Evolutionary conservation across 192 early-diverging fungal genomes (phyloP).

Genomic region (Mortierella hygrophila): DNA sequence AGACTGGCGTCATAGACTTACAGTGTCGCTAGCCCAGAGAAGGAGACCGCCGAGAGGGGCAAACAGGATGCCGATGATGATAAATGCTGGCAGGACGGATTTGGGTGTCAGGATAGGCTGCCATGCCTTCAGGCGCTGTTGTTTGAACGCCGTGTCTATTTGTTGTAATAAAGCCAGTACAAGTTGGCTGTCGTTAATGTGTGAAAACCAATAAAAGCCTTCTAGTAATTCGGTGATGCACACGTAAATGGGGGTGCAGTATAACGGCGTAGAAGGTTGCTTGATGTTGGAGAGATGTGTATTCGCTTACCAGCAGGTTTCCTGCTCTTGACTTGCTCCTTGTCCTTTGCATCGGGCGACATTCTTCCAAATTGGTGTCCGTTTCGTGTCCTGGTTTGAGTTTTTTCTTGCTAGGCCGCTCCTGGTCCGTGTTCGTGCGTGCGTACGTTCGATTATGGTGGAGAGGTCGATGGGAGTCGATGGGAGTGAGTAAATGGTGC

Average conservation of each 20-base stretch:
- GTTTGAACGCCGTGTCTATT: slow-evolving; percentile 97
- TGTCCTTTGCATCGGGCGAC: slow-evolving; percentile 1
- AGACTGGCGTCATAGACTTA: slow-evolving; percentile 46
- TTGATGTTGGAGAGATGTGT: not conserved
- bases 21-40: slow-evolving; percentile 87
- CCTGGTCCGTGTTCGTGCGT: not conserved
- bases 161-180: not conserved
- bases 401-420: not conserved
- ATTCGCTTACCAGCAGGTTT: not conserved
- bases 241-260: not conserved
- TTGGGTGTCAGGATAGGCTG: slow-evolving; percentile 99
- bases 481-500: not conserved
- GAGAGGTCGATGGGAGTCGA: not conserved
- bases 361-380: not conserved
- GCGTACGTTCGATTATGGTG: not conserved
- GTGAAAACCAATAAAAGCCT: no score
- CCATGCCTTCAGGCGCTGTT: slow-evolving; percentile 99
- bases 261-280: not conserved
- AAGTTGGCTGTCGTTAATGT: not conserved
- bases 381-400: not conserved
- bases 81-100: slow-evolving; percentile 96
- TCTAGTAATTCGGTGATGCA: not conserved
- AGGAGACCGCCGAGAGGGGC: slow-evolving; percentile 95
- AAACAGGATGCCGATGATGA: slow-evolving; percentile 94
- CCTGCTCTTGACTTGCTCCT: slow-evolving; percentile 1